Evolutionary conservation across 768 basidiomycete genomes (phyloP), one percentile per base, ranked within the genome.

Genomic region (Mycena pura): DNA sequence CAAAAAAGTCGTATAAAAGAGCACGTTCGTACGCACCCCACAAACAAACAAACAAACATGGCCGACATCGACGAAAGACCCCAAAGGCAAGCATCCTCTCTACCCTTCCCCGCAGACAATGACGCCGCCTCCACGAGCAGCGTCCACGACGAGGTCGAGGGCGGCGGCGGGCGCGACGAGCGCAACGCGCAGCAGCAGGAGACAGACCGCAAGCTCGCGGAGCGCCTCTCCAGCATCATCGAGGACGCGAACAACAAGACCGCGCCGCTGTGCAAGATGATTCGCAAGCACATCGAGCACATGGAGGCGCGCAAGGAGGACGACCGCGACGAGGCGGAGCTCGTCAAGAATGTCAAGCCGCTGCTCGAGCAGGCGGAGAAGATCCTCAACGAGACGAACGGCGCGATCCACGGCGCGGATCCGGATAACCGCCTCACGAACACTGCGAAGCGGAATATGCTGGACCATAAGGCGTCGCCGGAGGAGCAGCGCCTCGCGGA

Each of bases 401-500:
- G 77, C 9, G 68, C 71, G 19, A 60, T 78, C 44, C 70, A 66
- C 15, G 77, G 77, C 14, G 74, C 77, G 9, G 77, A 78, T 49
- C 77, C 77, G 10, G 76, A 76, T 24, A 71, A 74, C 36, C 70
- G 71, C 15, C 57, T 77, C 27, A 66, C 70, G 25, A 74, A 76
- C 62, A 72, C 68, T 44, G 76, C 77, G 10, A 74, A 73, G 62
- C 66, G 75, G 24, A 73, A 76, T 50, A 67, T 67, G 62, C 68
- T 72, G 34, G 75, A 77, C 36, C 77, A 77, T 55, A 74, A 69
- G 27, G n/a, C n/a, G n/a, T n/a, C n/a, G n/a, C n/a, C 76, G 1
- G 73, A 77, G 38, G 77, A 79, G 46, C 75, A 78, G 50, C 70
- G 77, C 10, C 73, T 79, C 32, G 76, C 76, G 3, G 75, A 78